Evolutionary conservation across 495 filamentous ascomycete genomes (phyloP).

Genomic region (Lineolata rhizophorae): DNA sequence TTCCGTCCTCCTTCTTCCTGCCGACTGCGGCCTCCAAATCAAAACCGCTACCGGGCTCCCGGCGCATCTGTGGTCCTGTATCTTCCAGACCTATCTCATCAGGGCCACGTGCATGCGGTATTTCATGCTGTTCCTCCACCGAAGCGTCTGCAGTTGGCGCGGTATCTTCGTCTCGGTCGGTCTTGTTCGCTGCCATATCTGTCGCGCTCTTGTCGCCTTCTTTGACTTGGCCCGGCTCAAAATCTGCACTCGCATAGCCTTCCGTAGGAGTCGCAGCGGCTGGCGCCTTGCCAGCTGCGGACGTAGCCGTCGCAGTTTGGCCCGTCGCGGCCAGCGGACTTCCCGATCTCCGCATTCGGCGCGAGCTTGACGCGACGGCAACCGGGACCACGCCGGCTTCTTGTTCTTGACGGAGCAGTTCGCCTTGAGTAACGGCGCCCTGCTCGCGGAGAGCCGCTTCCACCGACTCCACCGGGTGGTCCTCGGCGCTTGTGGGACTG

Average conservation of each 20-base stretch:
- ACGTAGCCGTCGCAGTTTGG: no score
- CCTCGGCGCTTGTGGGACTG: slow-evolving; percentile 14
- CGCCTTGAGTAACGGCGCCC: slow-evolving; percentile 49
- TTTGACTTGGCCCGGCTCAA: neutral
- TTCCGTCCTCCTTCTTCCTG: no score
- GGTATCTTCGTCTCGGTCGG: no score
- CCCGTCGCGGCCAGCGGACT: no score
- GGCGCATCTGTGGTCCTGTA: slow-evolving; percentile 45
- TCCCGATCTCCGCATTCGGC: slow-evolving; percentile 1
- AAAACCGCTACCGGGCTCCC: slow-evolving; percentile 9
- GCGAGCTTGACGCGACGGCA: slow-evolving; percentile 13
- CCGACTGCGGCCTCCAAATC: slow-evolving; percentile 22
- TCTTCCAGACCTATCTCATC: slow-evolving; percentile 69
- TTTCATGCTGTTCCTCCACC: slow-evolving; percentile 33
- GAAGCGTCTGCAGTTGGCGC: no score
- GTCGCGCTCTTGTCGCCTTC: slow-evolving; percentile 16
- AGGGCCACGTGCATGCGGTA: slow-evolving; percentile 64
- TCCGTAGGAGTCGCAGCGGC: slow-evolving; percentile 9
- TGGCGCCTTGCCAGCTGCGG: no score
- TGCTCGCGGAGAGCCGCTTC: slow-evolving; percentile 15
- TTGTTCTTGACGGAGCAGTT: slow-evolving; percentile 59
- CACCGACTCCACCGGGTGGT: slow-evolving; percentile 13
- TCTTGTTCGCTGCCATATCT: no score
- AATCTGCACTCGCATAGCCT: neutral
- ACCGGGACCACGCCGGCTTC: slow-evolving; percentile 42